phyloP scores from a whole-genome alignment of 2,329 filamentous ascomycete species.

The Coniella lustricola region DNA sequence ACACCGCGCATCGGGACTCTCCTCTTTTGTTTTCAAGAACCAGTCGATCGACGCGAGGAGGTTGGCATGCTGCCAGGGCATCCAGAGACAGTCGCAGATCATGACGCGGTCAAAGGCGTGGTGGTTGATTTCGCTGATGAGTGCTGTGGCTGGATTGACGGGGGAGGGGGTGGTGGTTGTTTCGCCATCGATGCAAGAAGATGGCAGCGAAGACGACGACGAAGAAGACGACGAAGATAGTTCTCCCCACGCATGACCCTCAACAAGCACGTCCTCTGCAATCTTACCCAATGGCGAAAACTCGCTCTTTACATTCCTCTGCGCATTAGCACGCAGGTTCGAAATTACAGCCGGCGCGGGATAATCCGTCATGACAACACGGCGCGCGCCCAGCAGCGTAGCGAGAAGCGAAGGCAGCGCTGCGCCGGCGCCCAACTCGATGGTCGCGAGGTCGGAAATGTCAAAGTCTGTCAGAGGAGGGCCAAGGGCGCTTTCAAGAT shows the following conservation, averaged over 20 bases:
- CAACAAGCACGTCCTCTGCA: constrained; percentile 32
- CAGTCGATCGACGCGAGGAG: constrained; percentile 54
- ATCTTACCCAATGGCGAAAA: constrained; percentile 26
- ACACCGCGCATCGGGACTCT: constrained; percentile 39
- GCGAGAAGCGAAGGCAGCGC: constrained; percentile 46
- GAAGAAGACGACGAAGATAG: constrained; percentile 20
- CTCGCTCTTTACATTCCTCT: constrained; percentile 37
- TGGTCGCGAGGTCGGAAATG: constrained; percentile 42
- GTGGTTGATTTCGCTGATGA: constrained; percentile 18
- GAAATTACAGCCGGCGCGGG: constrained; percentile 53
- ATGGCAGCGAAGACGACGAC: too few relatives aligned
- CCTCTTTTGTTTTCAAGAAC: constrained; percentile 40
- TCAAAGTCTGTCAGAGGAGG: constrained; percentile 29
- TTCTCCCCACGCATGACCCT: constrained; percentile 61
- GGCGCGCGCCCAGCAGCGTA: constrained; percentile 37
- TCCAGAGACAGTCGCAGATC: constrained; percentile 71
- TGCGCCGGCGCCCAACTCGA: constrained; percentile 64
- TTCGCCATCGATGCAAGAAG: too few relatives aligned
- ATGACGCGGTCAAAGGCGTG: constrained; percentile 54
- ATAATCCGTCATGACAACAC: constrained; percentile 61
- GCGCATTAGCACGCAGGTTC: constrained; percentile 52
- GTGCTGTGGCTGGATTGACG: constrained; percentile 21
- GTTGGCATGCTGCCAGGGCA: constrained; percentile 64
- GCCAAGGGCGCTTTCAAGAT: constrained; percentile 2
- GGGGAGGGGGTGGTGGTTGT: constrained; percentile 18